A percentile compares a stretch with the other conserved stretches of the same genome.
Conservation (phyloP, 768 basidiomycete species). For the Tricholoma furcatifolium region DNA sequence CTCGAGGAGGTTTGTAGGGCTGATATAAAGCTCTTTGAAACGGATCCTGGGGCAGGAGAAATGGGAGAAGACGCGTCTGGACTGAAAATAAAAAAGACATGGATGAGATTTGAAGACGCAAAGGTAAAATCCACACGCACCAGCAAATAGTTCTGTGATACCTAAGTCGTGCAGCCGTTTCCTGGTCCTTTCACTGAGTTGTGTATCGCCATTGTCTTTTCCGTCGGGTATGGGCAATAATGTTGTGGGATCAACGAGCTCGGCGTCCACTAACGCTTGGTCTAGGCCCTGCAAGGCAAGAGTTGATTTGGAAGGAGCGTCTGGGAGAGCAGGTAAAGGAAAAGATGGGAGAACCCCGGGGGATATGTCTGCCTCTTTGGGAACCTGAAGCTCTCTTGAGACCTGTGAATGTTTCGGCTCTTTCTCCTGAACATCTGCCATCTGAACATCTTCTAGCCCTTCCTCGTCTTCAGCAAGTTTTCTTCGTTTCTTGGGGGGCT, state of each 20-base stretch:
- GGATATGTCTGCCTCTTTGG: constrained; percentile 14
- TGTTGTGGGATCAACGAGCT: constrained; percentile 58
- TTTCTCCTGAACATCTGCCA: constrained; percentile 17
- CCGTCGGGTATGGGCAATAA: constrained; percentile 43
- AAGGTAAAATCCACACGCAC: constrained; percentile 37
- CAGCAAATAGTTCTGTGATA: constrained; percentile 86
- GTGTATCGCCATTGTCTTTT: constrained; percentile 40
- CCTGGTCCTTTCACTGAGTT: constrained; percentile 58
- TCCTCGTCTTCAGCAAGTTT: constrained; percentile 29
- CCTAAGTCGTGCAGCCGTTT: constrained; percentile 72
- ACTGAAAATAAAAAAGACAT: constrained; percentile 44
- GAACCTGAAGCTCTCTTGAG: not conserved
- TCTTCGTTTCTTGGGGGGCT: constrained; percentile 44
- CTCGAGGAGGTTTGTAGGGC: constrained; percentile 65
- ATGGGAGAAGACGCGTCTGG: constrained; percentile 84
- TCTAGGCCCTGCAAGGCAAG: constrained; percentile 81
- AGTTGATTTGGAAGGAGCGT: constrained; percentile 66
- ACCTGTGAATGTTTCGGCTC: constrained; percentile 12
- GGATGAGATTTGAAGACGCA: not conserved
- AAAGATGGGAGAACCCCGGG: constrained; percentile 58
- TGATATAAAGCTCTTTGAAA: constrained; percentile 53
- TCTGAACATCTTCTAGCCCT: constrained; percentile 21
- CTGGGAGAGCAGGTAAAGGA: constrained; percentile 63
- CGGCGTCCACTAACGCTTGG: constrained; percentile 65
- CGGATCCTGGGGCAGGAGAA: constrained; percentile 55